Evolutionary conservation across 2,329 filamentous ascomycete genomes (phyloP).

Genomic region (Hypoxylon sp.): DNA sequence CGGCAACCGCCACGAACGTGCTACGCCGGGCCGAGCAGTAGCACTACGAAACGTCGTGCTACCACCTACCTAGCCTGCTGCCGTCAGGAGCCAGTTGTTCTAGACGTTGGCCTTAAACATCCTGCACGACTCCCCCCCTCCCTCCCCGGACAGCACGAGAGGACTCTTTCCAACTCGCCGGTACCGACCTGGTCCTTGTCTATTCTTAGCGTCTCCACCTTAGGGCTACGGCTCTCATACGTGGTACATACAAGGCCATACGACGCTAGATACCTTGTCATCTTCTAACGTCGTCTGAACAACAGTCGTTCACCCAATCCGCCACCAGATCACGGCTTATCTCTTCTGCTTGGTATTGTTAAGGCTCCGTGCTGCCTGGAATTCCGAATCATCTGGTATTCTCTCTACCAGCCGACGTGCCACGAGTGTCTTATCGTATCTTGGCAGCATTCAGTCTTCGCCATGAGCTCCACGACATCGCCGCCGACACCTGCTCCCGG

Average conservation of each 20-base stretch:
- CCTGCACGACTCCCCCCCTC: no score
- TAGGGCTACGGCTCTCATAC: slow-evolving; percentile 23
- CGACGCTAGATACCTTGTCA: slow-evolving; percentile 30
- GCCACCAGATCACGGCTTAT: slow-evolving; percentile 23
- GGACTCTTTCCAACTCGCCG: slow-evolving; percentile 31
- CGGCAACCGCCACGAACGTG: slow-evolving; percentile 18
- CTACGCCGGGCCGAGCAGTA: slow-evolving; percentile 21
- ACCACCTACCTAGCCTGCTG: no score
- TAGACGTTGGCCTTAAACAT: slow-evolving; percentile 9
- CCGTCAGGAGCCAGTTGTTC: slow-evolving; percentile 15
- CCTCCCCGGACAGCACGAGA: slow-evolving; percentile 17
- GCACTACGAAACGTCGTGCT: slow-evolving; percentile 21
- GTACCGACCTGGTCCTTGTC: slow-evolving; percentile 33
- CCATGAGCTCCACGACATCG: slow-evolving; percentile 39
- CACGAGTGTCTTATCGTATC: slow-evolving; percentile 10
- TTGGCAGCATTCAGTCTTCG: slow-evolving; percentile 12
- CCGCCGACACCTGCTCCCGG: slow-evolving; percentile 37
- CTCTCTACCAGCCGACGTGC: not conserved
- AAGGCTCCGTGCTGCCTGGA: slow-evolving; percentile 9
- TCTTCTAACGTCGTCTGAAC: slow-evolving; percentile 24
- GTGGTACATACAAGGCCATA: no score
- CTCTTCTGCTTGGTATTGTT: slow-evolving; percentile 9
- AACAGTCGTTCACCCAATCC: slow-evolving; percentile 29
- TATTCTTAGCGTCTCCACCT: slow-evolving; percentile 34
- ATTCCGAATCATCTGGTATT: not conserved